Base-by-base conservation (phyloP, 768 basidiomycete species). In the Paxillus involutus region DNA sequence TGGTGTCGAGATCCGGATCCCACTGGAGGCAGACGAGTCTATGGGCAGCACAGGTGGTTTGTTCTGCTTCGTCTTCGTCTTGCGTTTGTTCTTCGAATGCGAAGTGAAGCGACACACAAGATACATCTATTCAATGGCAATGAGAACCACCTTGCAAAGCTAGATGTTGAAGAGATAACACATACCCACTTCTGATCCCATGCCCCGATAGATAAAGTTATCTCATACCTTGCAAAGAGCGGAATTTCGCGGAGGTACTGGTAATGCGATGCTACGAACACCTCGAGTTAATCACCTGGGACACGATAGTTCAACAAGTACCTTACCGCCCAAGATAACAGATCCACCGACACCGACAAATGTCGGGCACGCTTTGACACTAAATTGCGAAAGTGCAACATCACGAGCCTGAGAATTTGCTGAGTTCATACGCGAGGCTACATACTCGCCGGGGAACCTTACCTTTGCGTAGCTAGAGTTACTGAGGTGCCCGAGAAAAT, bases 131-230 rank as follows among this genome's bases (percentile, higher is more conserved):
- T 17, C 16, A 16, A 46, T 3, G 26, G 16, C 14, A 12, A 33
- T 59, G 16, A 52, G 40, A 9, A 36, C 17, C 19, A 13, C 10
- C 19, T n/a, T n/a, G n/a, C 4, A 4, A 12, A 33, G 13, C 21
- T 9, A n/a, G 17, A 17, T 19, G 33, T 30, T 2, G 4, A 32
- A 37, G 11, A 47, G 13, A 5, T n/a, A 41, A 26, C 6, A 47
- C 51, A 33, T n/a, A 60, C 59, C 59, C 59, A 60, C 14, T 60
- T 60, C 4, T 60, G 47, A 29, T 60, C 59, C 59, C 59, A 60
- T 4, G 59, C 26, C 1, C 58, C 54, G n/a, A 60, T 60, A 9
- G 59, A 60, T 19, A 60, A 13, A 12, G 16, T 36, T 36, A 61
- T 47, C 44, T 61, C 55, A 21, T 63, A 63, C 16, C n/a, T 44